Base-by-base conservation (phyloP, 2,329 filamentous ascomycete genomes). In the Cordyceps tenuipes region DNA sequence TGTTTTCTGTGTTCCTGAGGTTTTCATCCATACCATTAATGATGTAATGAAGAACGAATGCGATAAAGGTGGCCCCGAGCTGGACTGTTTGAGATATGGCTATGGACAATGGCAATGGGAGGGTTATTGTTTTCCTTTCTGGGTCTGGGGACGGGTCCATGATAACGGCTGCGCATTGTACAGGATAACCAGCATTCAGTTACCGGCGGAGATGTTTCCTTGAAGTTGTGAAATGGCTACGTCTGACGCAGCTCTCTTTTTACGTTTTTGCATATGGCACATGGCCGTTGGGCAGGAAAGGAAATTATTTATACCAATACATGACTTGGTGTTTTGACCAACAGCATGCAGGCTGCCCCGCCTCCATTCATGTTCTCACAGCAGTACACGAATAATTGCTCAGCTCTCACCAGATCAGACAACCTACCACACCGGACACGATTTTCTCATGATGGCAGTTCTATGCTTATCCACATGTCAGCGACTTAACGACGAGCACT, bases 21-120 rank as follows among this genome's bases (percentile, higher is more conserved):
- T 17, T 26, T 41, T 57, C 31, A 41, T 57, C 29, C 12, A 34
- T 56, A 29, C 53, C 43, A 47, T 36, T 47, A 21, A 56, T 56
- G 53, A 56, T 56, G 53, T 56, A 56, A 56, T 56, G 44, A 57
- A 57, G 43, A 57, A 57, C 44, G 19, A 13, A 49, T 36, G 53
- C 26, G 53, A 47, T n/a, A 49, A 39, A 15, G 21, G 44, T 39
- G 31, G 29, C 26, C 13, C 26, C n/a, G 23, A 47, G 41, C 8
- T 47, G 43, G 43, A 26, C 13, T 12, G 19, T 26, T 23, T 34
- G 41, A 19, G 53, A 47, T 21, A 21, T 8, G 15, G 15, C 2
- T 9, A 15, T 26, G 12, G 21, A 9, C 23, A 21, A 31, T 29
- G 26, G 29, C 23, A 21, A 31, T 29, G 26, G 29, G 31, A 51